Percentiles rank a stretch among this genome's conserved stretches.
phyloP scores from a whole-genome alignment of 73 alveolate genomes.

The Diophrys appendiculata region DNA sequence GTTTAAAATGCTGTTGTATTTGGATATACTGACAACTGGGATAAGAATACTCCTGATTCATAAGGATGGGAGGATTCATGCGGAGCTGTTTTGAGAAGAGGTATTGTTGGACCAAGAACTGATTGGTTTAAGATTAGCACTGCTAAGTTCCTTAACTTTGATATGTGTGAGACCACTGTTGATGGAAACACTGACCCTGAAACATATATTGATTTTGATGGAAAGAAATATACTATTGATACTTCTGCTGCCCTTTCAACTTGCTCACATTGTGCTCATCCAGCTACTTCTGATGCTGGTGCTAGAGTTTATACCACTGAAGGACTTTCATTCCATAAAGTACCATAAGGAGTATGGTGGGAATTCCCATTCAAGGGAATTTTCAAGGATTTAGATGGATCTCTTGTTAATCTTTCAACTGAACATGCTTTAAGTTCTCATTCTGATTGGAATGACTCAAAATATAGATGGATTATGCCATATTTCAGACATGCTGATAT shows the following conservation, averaged over 20 bases:
- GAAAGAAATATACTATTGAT: no score
- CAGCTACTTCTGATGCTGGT: conserved; percentile 46
- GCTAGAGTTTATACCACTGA: conserved; percentile 21
- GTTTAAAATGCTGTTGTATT: conserved; percentile 54
- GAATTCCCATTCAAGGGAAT: conserved; percentile 29
- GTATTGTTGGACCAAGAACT: conserved; percentile 70
- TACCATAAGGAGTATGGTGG: conserved; percentile 4
- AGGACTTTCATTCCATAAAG: background rate
- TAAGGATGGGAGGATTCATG: no score
- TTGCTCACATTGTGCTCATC: conserved; percentile 68
- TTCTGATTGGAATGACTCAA: no score
- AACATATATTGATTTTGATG: no score
- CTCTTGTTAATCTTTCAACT: background rate
- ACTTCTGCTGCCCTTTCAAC: conserved; percentile 54
- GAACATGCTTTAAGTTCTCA: no score
- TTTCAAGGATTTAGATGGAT: conserved; percentile 26
- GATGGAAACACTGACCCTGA: no score
- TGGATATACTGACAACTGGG: conserved; percentile 68
- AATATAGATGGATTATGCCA: conserved; percentile 24
- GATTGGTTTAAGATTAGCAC: conserved; percentile 62
- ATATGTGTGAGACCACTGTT: conserved; percentile 2
- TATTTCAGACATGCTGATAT: conserved; percentile 21
- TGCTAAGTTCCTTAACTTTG: conserved; percentile 58
- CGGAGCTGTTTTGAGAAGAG: no score
- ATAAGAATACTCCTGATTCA: no score